Conservation (phyloP, 441 rosid species). For the California macrophylla region DNA sequence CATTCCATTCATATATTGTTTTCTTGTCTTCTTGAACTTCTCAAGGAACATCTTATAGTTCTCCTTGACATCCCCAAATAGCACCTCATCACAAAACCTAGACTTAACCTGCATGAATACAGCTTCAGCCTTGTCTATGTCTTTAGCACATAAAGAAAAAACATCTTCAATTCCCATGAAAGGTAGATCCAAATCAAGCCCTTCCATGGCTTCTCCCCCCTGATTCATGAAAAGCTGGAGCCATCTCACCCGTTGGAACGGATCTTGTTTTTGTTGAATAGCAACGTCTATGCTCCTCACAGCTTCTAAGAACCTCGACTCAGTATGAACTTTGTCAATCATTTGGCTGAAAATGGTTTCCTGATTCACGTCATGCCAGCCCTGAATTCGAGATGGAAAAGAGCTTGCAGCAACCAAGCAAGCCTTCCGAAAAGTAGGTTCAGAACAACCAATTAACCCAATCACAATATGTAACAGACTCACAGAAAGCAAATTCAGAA, state of each 20-base stretch:
- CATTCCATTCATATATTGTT: conserved; percentile 5
- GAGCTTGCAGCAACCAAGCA: conserved; percentile 5
- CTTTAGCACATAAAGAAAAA: not conserved
- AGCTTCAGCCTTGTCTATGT: conserved; percentile 5
- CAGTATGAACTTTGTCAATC: not conserved
- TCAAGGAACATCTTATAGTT: not conserved
- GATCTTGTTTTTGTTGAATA: not conserved
- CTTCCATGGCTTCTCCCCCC: not conserved
- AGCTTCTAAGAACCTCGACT: conserved; percentile 4
- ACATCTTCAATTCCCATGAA: conserved; percentile 3
- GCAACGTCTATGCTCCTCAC: not conserved
- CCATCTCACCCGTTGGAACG: conserved; percentile 4
- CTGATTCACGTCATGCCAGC: not conserved
- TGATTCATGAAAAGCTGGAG: not conserved
- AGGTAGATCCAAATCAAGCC: not conserved
- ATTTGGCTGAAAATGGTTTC: not conserved
- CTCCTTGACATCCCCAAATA: not conserved
- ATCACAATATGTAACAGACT: conserved; percentile 4
- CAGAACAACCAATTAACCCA: conserved; percentile 5
- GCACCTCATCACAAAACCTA: not conserved
- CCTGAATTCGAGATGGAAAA: not conserved
- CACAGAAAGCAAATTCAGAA: not conserved
- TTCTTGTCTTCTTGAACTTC: not conserved
- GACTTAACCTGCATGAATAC: not conserved
- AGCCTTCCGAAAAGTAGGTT: conserved; percentile 1